phyloP scores from a whole-genome alignment of 192 early-diverging fungal genomes.

The Mortierella antarctica region DNA sequence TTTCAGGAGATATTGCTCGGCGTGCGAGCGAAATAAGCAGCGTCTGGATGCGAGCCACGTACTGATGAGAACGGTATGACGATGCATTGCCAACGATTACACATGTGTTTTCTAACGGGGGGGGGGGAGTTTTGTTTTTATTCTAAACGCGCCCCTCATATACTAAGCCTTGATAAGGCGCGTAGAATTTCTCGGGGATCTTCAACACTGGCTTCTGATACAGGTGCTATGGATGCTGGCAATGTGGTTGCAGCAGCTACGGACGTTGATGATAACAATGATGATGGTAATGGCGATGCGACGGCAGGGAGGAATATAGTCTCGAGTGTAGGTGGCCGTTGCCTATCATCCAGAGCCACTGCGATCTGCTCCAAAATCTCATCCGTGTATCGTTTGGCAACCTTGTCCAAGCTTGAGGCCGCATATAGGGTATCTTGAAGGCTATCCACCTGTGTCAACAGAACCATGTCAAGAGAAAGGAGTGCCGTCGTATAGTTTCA shows the following conservation, averaged over 20 bases:
- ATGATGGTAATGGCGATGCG: conserved; percentile 9
- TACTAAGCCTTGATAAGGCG: conserved; percentile 41
- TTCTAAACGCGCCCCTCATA: background rate
- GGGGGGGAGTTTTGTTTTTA: background rate
- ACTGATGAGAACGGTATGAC: no score
- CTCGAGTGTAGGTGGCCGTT: conserved; percentile 25
- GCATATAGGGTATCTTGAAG: conserved; percentile 41
- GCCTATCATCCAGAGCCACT: conserved; percentile 33
- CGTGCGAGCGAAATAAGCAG: no score
- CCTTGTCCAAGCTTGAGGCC: conserved; percentile 42
- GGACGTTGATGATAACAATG: conserved; percentile 1
- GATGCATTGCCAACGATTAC: no score
- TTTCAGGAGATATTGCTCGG: no score
- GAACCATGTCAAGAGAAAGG: background rate
- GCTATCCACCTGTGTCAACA: conserved; percentile 42
- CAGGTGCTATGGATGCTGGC: conserved; percentile 1
- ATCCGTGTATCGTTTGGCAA: conserved; percentile 45
- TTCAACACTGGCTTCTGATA: conserved; percentile 10
- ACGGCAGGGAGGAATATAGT: background rate
- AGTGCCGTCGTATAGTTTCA: background rate
- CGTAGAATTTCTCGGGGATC: conserved; percentile 47
- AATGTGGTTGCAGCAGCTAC: background rate
- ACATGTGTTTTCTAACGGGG: no score
- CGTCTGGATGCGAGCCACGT: no score
- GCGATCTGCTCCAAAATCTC: conserved; percentile 49